Evolutionary conservation across 176 grass and related monocot genomes (phyloP), one percentile per base, ranked within the genome.

Genomic region (Oryza officinalis): DNA sequence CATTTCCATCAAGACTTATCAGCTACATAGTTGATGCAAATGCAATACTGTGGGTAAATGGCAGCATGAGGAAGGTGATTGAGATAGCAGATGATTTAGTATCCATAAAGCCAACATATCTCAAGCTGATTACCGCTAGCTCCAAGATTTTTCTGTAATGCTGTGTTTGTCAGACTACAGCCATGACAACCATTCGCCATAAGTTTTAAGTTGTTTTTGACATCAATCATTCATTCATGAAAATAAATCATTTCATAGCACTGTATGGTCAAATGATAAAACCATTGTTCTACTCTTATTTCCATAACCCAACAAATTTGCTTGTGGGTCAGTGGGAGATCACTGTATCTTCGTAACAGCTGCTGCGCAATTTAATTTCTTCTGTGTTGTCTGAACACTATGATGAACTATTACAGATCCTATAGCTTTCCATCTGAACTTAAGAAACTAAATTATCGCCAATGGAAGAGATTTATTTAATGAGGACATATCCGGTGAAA

Each of bases 1-100:
- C 15, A 81, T 43, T 69, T 31, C 74, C 13, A 79, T 31, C 8
- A 68, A 75, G n/a, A n/a, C n/a, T n/a, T n/a, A n/a, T n/a, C 18
- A 23, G 54, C 5, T 20, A 18, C 52, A 60, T 10, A 60, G 18
- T 60, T 18, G 37, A 38, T 38, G 37, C n/a, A n/a, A n/a, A n/a
- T n/a, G n/a, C 9, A 25, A 25, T 61, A 25, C 8, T 61, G 25
- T 61, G 57, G 1, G 8, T 11, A 25, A 23, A 25, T 23, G 5
- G 17, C 14, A 57, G 18, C 6, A 25, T n/a, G 50, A 31, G 8
- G 5, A 77, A 10, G 12, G 17, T 22, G 30, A 33, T 8, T n/a
- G 33, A 35, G 41, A 17, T 22, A 70, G 31, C 31, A 57, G 65
- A 25, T 38, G 27, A 25, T n/a, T 20, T 33, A 15, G 1, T n/a